Conservation (phyloP, 2,329 filamentous ascomycete genomes). For the Neurospora crassa region DNA sequence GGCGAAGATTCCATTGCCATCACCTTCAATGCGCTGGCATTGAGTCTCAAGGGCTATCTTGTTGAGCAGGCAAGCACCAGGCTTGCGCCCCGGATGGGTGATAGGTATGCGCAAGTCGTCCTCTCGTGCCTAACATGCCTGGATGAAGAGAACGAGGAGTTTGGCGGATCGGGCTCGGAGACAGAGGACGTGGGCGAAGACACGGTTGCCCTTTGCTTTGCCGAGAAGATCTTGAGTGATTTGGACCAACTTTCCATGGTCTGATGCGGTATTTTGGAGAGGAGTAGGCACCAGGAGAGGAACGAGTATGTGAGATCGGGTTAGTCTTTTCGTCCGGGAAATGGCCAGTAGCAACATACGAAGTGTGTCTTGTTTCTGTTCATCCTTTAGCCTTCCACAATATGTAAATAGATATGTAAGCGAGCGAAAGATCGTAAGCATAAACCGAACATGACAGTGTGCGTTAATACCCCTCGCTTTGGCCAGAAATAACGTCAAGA, state of each 20-base stretch:
- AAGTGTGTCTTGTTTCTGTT: no score
- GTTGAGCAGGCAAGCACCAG: slow-evolving; percentile 7
- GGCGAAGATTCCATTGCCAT: neutral
- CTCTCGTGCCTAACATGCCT: slow-evolving; percentile 27
- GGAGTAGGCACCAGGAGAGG: no score
- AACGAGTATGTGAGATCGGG: no score
- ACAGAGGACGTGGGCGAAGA: neutral
- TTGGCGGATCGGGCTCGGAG: slow-evolving; percentile 9
- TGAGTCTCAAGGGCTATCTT: slow-evolving; percentile 10
- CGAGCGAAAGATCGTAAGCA: no score
- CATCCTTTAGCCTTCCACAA: no score
- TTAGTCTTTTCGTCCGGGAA: no score
- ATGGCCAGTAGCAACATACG: no score
- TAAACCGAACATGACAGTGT: no score
- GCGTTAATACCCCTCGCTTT: no score
- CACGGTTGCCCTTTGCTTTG: neutral
- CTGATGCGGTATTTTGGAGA: neutral
- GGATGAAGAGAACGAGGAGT: slow-evolving; percentile 21
- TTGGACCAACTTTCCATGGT: neutral
- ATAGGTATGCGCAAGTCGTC: slow-evolving; percentile 22
- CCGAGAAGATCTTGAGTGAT: neutral
- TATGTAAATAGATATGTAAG: neutral
- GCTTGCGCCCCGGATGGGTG: slow-evolving; percentile 20
- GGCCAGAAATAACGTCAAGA: no score
- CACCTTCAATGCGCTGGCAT: neutral